A percentile compares a stretch with the other conserved stretches of the same genome.
Conservation (phyloP, 2,329 filamentous ascomycete genomes). For the Helminthosporium solani region DNA sequence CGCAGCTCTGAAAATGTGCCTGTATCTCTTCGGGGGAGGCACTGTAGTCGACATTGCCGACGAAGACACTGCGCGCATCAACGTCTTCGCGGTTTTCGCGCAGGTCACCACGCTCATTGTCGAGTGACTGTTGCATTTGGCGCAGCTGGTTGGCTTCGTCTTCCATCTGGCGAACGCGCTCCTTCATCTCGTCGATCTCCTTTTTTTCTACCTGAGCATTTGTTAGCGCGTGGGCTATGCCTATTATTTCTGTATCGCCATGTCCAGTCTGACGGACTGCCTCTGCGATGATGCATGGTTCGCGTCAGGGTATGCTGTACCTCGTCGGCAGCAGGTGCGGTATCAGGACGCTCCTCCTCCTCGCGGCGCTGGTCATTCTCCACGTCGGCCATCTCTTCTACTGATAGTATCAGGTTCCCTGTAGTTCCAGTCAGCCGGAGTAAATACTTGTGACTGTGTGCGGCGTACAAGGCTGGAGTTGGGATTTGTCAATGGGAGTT, state of each 20-base stretch:
- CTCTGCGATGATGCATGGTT: not conserved
- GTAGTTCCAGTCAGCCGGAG: conserved; percentile 8
- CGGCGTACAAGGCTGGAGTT: conserved; percentile 19
- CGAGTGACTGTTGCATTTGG: conserved; percentile 62
- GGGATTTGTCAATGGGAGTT: conserved; percentile 3
- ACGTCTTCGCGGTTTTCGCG: conserved; percentile 95
- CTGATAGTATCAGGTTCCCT: not conserved
- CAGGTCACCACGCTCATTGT: conserved; percentile 79
- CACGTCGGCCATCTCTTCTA: conserved; percentile 30
- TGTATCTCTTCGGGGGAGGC: conserved; percentile 97
- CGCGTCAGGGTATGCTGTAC: conserved; percentile 20
- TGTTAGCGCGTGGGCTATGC: not conserved
- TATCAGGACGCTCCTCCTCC: conserved; percentile 37
- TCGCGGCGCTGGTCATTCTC: conserved; percentile 33
- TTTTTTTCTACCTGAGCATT: conserved; percentile 23
- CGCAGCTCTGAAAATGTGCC: conserved; percentile 95
- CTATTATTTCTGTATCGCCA: not conserved
- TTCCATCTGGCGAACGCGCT: conserved; percentile 57
- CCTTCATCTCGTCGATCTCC: conserved; percentile 54
- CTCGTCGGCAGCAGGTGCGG: conserved; percentile 37
- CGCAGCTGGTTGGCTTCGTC: conserved; percentile 60
- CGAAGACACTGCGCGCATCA: conserved; percentile 93
- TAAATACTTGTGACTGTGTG: conserved; percentile 5
- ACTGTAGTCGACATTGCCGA: conserved; percentile 97
- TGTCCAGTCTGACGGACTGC: not conserved